These are phyloP conservation scores for Mentha longifolia DNA, from an alignment of 257 asterid genomes.

Conservation along the genomic window DNA sequence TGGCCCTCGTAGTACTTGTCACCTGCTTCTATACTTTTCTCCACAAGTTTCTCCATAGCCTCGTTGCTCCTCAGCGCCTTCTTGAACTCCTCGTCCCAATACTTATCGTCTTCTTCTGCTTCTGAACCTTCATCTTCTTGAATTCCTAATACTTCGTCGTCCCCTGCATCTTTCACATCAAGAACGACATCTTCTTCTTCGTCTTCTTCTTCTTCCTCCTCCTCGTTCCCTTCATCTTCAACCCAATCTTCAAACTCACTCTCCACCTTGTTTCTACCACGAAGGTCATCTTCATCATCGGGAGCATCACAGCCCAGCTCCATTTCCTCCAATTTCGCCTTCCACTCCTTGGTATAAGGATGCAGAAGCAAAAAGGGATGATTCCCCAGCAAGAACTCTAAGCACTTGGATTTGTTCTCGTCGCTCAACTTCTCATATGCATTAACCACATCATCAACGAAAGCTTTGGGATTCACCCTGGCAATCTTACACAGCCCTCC, in stretches of 20 bases:
- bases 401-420: slow-evolving; percentile 74
- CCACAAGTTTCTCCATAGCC: slow-evolving; percentile 82
- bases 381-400: slow-evolving; percentile 70
- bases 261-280: slow-evolving; percentile 38
- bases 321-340: slow-evolving; percentile 87
- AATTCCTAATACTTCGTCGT: slow-evolving; percentile 68
- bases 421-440: slow-evolving; percentile 77
- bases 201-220: slow-evolving; percentile 35
- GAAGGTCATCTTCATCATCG: slow-evolving; percentile 52
- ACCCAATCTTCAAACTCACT: slow-evolving; percentile 78
- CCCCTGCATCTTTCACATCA: slow-evolving; percentile 50
- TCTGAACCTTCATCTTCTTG: slow-evolving; percentile 51
- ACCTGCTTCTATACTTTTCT: slow-evolving; percentile 48
- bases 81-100: slow-evolving; percentile 89
- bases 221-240: slow-evolving; percentile 68
- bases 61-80: slow-evolving; percentile 76
- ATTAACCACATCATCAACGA: slow-evolving; percentile 92
- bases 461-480: slow-evolving; percentile 79
- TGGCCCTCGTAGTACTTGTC: slow-evolving; percentile 51
- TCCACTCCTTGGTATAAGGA: slow-evolving; percentile 94
- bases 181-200: slow-evolving; percentile 45
- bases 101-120: slow-evolving; percentile 60
- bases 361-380: slow-evolving; percentile 84
- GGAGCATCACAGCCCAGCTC: slow-evolving; percentile 99
- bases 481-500: slow-evolving; percentile 85